Base-by-base conservation (phyloP, 2,329 filamentous ascomycete genomes). In the Fusarium sacchari region DNA sequence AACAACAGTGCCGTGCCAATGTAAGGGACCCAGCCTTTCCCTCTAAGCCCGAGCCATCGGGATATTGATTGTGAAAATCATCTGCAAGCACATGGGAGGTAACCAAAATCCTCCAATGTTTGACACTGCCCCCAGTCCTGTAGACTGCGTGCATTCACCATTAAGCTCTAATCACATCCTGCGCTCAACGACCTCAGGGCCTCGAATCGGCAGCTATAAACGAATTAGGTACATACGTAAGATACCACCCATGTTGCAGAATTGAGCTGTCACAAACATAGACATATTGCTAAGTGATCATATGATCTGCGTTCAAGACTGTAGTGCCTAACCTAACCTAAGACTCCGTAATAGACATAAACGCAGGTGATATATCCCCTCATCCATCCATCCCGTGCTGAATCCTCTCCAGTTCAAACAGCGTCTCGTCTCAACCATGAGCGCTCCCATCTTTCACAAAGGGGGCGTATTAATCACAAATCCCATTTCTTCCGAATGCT, bases 11-110 rank as follows among this genome's bases (percentile, higher is more conserved):
- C 75, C 83, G 82, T n/a, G 73, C 80, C 50, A 86, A 87, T 68
- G 73, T 83, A 24, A 80, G 81, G 30, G 81, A 78, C 14, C 82
- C 87, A 1, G 81, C 83, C 5, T 84, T 88, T 64, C 87, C 88
- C 3, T 63, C 72, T 24, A 84, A 85, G 70, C 84, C 85, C 1
- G 87, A 90, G 76, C 86, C 85, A n/a, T 86, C 88, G 10, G 88
- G 88, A 12, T 86, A 84, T 65, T 74, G 53, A 58, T 40, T 20
- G 10, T 47, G 26, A 30, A 32, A 28, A 24, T n/a, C 30, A 42
- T 12, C 32, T 40, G 24, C 30, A 28, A 26, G 43, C 30, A 42
- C 13, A 39, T 24, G 24, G 39, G 22, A 37, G 56, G 36, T 32
- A 28, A 34, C 28, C 26, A 37, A 32, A 39, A 43, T 53, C 10